Evolutionary conservation across 495 filamentous ascomycete species (phyloP).

Genomic region (Trichoderma reesei): DNA sequence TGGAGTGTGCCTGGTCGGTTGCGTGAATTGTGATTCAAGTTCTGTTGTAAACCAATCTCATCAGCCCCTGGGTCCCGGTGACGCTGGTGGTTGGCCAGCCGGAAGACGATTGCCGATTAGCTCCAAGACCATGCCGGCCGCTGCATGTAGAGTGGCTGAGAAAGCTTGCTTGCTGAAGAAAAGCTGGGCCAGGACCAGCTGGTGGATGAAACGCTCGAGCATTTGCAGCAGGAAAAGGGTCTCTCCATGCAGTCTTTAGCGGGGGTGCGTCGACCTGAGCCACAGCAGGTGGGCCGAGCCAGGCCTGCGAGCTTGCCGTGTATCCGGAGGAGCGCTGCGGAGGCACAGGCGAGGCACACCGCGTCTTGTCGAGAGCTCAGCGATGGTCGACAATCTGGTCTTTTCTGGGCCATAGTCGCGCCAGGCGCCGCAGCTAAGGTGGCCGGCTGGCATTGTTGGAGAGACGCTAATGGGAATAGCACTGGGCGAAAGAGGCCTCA

Average conservation of each 20-base stretch:
- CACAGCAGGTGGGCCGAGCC: neutral
- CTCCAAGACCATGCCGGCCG: neutral
- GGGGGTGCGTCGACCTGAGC: neutral
- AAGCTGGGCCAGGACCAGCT: neutral
- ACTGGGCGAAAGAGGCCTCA: neutral
- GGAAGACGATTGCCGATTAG: constrained; percentile 7
- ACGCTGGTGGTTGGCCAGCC: neutral
- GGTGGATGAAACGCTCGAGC: constrained; percentile 1
- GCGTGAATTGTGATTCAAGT: constrained; percentile 1
- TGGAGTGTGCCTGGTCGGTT: neutral
- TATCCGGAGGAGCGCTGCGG: neutral
- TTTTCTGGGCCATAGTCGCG: neutral
- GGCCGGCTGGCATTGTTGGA: neutral
- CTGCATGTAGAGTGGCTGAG: constrained; percentile 4
- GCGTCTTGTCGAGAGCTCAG: neutral
- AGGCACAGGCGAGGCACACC: neutral
- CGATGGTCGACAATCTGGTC: neutral
- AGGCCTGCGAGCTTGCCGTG: neutral
- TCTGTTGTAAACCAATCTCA: neutral
- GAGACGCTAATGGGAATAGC: neutral
- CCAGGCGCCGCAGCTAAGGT: neutral
- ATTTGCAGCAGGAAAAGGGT: neutral
- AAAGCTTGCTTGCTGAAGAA: neutral
- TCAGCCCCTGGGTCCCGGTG: neutral
- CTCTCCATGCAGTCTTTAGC: neutral